These are phyloP conservation scores for Talaromyces thailandensis DNA, from an alignment of 495 filamentous ascomycete species.

Conservation along the genomic window DNA sequence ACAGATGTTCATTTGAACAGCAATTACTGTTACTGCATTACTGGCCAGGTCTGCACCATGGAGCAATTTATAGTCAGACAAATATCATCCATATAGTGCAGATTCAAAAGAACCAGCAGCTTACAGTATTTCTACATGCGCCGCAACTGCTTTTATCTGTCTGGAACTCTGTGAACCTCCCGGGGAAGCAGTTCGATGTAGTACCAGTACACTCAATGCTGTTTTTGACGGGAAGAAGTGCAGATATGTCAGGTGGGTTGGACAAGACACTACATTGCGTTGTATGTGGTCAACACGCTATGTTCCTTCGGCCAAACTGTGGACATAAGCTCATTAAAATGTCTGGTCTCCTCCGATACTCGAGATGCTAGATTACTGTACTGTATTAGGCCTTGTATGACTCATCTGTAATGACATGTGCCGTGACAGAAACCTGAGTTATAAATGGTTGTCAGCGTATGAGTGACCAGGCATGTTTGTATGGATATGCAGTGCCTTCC, in stretches of 20 bases:
- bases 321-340: not conserved
- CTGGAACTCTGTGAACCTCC: not conserved
- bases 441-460: not conserved
- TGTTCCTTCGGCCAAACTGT: not conserved
- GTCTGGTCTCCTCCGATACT: not conserved
- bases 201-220: not conserved
- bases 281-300: too few relatives aligned
- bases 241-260: not conserved
- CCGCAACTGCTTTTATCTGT: not conserved
- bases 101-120: not conserved
- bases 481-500: too few relatives aligned
- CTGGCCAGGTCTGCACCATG: not conserved
- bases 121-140: not conserved
- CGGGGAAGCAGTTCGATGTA: not conserved
- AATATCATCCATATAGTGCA: not conserved
- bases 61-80: not conserved
- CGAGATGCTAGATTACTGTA: not conserved
- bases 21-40: not conserved
- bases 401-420: not conserved
- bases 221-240: not conserved
- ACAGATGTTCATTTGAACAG: not conserved
- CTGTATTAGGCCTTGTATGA: not conserved
- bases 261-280: not conserved
- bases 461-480: not conserved
- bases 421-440: not conserved